Evolutionary conservation across 139 green algal genomes (phyloP), one percentile per base, ranked within the genome.

Genomic region (Asterochloris erici): DNA sequence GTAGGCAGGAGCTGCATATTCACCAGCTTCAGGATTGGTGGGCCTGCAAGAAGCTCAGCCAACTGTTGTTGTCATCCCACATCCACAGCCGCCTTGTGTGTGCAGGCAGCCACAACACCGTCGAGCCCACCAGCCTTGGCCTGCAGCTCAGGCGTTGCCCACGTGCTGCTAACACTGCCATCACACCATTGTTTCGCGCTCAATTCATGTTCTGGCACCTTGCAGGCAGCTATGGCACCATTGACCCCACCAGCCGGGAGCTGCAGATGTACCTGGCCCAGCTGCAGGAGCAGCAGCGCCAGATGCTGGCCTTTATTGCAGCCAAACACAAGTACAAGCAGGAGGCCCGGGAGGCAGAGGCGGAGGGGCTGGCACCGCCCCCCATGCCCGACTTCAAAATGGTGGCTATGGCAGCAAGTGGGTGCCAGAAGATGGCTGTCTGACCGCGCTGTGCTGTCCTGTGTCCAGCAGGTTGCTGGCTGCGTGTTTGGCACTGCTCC

Each of bases 141-240:
- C 21, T 71, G 66, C 21, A 71, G 66, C 66, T 71, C 66, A 26
- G 66, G 19, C 2, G 4, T 71, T 71, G 66, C 4, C 66, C 17
- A 9, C 66, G 2, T 26, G 66, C 17, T 24, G 21, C 21, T 21
- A 10, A 10, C 19, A 26, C 19, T 26, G 66, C 19, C 10, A 4
- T 71, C 19, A 21, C 9, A 10, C 21, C 10, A 10, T 28, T 62
- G 6, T 23, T 11, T 54, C 6, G 54, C 26, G 60, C 73, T 17
- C 47, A 68, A 9, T 85, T 66, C 16, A 63, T 68, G 28, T 89
- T 83, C 6, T 75, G 63, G 60, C 81, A 89, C 47, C 82, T 66
- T 74, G 86, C 87, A n/a, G 85, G 66, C 23, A 86, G 73, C 28
- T 84, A 78, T 66, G 89, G 88, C 6, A 23, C 68, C 12, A 69